phyloP scores from a whole-genome alignment of 371 early-diverging fungal species.

The Actinomortierella wolfii region DNA sequence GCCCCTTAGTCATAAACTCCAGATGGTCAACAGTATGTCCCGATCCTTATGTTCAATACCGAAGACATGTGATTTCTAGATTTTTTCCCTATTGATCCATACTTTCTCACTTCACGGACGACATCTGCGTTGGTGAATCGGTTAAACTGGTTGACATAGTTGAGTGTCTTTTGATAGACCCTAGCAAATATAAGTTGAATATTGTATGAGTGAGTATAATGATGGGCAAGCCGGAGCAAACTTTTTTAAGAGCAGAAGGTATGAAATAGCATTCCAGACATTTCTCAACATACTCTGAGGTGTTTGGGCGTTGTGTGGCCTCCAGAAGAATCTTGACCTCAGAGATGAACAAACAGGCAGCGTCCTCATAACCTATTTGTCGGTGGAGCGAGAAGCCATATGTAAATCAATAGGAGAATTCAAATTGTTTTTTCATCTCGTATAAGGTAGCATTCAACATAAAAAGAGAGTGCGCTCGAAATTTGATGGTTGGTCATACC shows the following conservation, averaged over 20 bases:
- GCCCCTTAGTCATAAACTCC: not conserved
- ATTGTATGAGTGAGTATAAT: not conserved
- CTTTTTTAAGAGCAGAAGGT: conserved; percentile 7
- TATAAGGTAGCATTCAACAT: too few relatives aligned
- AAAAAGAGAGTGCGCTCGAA: too few relatives aligned
- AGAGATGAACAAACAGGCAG: conserved; percentile 85
- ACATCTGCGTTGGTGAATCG: conserved; percentile 85
- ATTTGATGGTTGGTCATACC: conserved; percentile 57
- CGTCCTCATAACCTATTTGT: conserved; percentile 71
- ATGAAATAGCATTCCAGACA: conserved; percentile 7
- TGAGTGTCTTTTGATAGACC: conserved; percentile 77
- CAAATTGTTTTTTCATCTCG: too few relatives aligned
- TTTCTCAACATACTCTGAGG: conserved; percentile 38
- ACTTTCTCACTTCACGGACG: conserved; percentile 76
- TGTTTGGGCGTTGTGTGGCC: conserved; percentile 60
- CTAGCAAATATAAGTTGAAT: conserved; percentile 37
- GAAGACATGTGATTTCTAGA: too few relatives aligned
- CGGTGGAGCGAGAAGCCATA: too few relatives aligned
- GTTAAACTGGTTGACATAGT: conserved; percentile 82
- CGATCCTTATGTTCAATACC: too few relatives aligned
- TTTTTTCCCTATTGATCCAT: too few relatives aligned
- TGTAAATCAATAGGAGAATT: too few relatives aligned
- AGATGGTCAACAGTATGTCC: not conserved
- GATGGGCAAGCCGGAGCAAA: conserved; percentile 18
- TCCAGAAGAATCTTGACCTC: conserved; percentile 85